phyloP scores from a whole-genome alignment of 106 monocot species.

The Alisma plantagoaquatica region DNA sequence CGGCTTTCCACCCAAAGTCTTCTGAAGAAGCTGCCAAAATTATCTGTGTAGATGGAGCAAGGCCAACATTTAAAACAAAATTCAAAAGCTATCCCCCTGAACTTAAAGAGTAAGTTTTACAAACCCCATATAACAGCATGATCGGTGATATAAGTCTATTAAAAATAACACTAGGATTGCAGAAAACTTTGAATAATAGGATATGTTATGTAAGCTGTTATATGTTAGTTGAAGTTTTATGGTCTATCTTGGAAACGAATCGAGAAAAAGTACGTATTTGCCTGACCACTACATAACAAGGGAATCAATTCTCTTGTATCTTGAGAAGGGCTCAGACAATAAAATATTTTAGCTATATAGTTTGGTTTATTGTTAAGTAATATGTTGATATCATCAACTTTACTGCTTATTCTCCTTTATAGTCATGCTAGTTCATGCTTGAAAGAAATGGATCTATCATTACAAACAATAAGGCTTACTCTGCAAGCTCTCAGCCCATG shows the following conservation, averaged over 20 bases:
- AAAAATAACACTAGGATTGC: not conserved
- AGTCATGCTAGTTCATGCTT: no score
- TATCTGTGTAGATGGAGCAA: constrained; percentile 71
- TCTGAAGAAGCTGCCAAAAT: constrained; percentile 52
- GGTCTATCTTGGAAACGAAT: not conserved
- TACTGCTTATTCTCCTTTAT: no score
- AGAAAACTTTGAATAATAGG: not conserved
- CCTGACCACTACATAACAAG: not conserved
- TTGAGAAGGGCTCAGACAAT: no score
- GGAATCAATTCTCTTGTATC: no score
- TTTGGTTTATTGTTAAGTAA: no score
- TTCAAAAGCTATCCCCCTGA: constrained; percentile 49
- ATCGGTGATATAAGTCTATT: no score
- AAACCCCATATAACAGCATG: no score
- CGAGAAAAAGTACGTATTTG: not conserved
- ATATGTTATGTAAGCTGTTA: not conserved
- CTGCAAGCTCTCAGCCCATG: no score
- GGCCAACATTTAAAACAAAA: constrained; percentile 70
- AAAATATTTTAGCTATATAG: no score
- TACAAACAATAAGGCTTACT: no score
- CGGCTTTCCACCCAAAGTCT: constrained; percentile 62
- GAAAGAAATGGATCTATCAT: no score
- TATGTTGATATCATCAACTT: no score
- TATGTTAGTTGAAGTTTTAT: not conserved
- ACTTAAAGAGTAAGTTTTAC: constrained; percentile 57